Evolutionary conservation across 2,329 filamentous ascomycete genomes (phyloP), one percentile per base, ranked within the genome.

Genomic region (Helotiales sp.): DNA sequence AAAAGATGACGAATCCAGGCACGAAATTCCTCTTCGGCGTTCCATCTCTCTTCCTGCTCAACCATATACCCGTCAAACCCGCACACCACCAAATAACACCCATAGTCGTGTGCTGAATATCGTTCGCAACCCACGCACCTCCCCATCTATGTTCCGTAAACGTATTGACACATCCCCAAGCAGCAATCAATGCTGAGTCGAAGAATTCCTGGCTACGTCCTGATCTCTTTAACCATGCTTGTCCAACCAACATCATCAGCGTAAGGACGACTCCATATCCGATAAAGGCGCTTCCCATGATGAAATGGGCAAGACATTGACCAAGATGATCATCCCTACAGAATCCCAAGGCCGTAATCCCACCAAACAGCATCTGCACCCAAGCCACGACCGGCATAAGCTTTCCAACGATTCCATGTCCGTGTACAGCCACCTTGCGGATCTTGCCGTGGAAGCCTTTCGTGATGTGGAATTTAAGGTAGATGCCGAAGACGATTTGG

Each of bases 81-180:
- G 96, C 95, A 74, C 89, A 92, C 95, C 95, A 99, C 96, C 96
- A 99, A 61, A 99, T 89, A 69, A 99, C 88, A n/a, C 96, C 96
- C 95, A 99, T 98, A n/a, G 92, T 93, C 0, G 96, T 99, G 79
- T 99, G 96, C 79, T 99, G 95, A 81, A 97, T 88, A 79, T 99
- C 96, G 76, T 97, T 98, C 79, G 87, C 89, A 61, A 91, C 93
- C 96, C 96, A 99, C 0, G 87, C 86, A 0, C 85, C 85, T 63
- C 96, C 96, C 96, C 96, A 99, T 61, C 91, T 88, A 78, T 99
- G 96, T 80, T 98, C 96, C 20, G 96, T 99, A 74, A 99, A 98
- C 8, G 96, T 98, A 80, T 98, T 99, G 80, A 99, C 90, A 77
- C 93, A 96, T 37, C 95, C 96, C 96, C 96, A 99, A 0, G 91